Conservation (phyloP, 768 basidiomycete genomes). For the Hypholoma sublateritium region DNA sequence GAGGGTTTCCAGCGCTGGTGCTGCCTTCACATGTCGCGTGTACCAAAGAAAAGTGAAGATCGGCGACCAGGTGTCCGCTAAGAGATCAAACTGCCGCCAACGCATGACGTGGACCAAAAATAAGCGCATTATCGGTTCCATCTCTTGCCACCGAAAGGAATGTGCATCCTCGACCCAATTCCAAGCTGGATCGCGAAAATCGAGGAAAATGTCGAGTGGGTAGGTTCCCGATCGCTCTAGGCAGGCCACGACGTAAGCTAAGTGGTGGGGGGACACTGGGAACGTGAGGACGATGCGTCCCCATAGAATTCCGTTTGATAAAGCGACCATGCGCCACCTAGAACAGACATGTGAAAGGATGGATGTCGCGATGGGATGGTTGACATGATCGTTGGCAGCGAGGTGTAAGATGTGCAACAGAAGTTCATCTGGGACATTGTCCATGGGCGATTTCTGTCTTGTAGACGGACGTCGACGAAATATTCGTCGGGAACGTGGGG, state of each 20-base stretch:
- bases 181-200: slow-evolving; percentile 60
- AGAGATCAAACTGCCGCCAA: slow-evolving; percentile 49
- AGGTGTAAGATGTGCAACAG: too few species aligned
- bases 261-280: slow-evolving; percentile 38
- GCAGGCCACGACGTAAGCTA: slow-evolving; percentile 35
- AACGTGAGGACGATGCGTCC: slow-evolving; percentile 29
- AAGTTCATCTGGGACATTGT: too few species aligned
- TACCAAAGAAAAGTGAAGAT: slow-evolving; percentile 50
- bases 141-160: slow-evolving; percentile 38
- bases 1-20: slow-evolving; percentile 39
- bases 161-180: slow-evolving; percentile 51
- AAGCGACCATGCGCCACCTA: too few species aligned
- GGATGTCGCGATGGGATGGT: too few species aligned
- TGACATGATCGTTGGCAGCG: too few species aligned
- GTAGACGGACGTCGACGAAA: too few species aligned
- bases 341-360: too few species aligned
- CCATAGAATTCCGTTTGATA: too few species aligned
- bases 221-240: slow-evolving; percentile 43
- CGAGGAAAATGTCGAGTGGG: slow-evolving; percentile 52
- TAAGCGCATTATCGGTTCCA: slow-evolving; percentile 45
- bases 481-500: too few species aligned
- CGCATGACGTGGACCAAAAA: slow-evolving; percentile 44
- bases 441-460: too few species aligned
- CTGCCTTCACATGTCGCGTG: slow-evolving; percentile 30
- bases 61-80: slow-evolving; percentile 62